Evolutionary conservation across 495 filamentous ascomycete genomes (phyloP).

Genomic region (Wilcoxina mikolae): DNA sequence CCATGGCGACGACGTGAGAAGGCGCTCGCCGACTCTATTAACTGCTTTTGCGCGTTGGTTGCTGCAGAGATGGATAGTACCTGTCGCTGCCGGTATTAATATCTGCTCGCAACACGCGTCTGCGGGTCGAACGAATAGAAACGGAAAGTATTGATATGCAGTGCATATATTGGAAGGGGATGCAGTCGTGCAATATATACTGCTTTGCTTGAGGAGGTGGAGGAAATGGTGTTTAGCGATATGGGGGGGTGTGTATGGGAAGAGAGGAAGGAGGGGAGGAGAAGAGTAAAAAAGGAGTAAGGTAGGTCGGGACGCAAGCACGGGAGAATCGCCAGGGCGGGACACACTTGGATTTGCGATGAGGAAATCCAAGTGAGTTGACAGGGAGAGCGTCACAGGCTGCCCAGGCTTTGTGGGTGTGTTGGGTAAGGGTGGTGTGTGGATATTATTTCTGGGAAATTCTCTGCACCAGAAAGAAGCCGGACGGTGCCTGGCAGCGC

Average conservation of each 20-base stretch:
- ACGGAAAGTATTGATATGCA: neutral
- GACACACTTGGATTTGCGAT: slow-evolving; percentile 4
- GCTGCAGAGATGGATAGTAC: neutral
- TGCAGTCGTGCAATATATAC: too few species aligned
- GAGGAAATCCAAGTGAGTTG: neutral
- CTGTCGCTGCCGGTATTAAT: slow-evolving; percentile 6
- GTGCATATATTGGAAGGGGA: neutral
- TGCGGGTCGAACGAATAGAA: neutral
- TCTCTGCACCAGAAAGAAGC: neutral
- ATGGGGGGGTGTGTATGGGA: slow-evolving; percentile 14
- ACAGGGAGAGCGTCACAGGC: neutral
- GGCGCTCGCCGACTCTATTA: neutral
- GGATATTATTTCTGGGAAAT: slow-evolving; percentile 2
- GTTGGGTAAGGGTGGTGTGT: neutral
- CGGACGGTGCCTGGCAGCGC: slow-evolving; percentile 4
- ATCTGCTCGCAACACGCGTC: neutral
- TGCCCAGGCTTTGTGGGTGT: neutral
- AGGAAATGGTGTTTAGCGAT: slow-evolving; percentile 10
- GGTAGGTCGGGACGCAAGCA: neutral
- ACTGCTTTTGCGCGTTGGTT: too few species aligned
- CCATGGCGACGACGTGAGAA: slow-evolving; percentile 13
- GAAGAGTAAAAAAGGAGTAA: slow-evolving; percentile 11
- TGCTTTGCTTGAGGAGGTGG: neutral
- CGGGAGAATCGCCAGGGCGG: neutral
- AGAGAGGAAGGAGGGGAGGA: slow-evolving; percentile 8